Percentiles rank a stretch among this genome's conserved stretches.
These are phyloP conservation scores for Microbotryum scabiosae DNA, from an alignment of 1,284 basidiomycete species.

Conservation along the genomic window DNA sequence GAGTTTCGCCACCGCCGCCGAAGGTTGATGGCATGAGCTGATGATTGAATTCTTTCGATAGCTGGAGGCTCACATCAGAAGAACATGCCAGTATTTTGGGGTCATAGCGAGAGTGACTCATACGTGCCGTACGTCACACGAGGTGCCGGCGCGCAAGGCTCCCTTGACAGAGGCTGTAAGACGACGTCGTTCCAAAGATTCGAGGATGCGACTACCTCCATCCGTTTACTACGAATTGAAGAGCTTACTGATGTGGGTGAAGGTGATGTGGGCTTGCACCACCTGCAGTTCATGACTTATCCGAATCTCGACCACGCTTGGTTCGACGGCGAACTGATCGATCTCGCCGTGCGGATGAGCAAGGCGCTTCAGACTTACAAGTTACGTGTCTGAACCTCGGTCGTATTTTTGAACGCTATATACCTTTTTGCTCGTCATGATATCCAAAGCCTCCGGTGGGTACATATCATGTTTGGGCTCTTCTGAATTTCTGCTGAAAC, in stretches of 20 bases:
- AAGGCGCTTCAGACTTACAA: neutral
- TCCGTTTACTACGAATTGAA: constrained; percentile 2
- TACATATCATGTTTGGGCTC: too few relatives aligned
- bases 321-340: neutral
- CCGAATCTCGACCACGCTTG: constrained; percentile 10
- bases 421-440: too few relatives aligned
- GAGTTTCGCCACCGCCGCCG: neutral
- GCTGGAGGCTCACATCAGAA: constrained; percentile 7
- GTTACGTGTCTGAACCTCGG: too few relatives aligned
- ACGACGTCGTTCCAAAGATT: neutral
- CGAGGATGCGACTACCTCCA: constrained; percentile 13
- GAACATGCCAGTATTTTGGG: constrained; percentile 23
- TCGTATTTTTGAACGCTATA: too few relatives aligned
- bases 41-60: neutral
- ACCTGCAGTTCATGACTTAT: constrained; percentile 11
- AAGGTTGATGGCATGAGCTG: neutral
- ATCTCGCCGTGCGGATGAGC: neutral
- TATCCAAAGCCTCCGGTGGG: too few relatives aligned
- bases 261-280: constrained; percentile 10
- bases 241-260: neutral
- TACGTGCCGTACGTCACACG: constrained; percentile 7
- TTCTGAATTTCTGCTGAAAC: too few relatives aligned
- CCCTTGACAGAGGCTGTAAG: neutral
- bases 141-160: neutral
- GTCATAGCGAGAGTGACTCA: constrained; percentile 17